Evolutionary conservation across 164 flowering plant genomes (phyloP).

Genomic region (Tetracentron sinense): DNA sequence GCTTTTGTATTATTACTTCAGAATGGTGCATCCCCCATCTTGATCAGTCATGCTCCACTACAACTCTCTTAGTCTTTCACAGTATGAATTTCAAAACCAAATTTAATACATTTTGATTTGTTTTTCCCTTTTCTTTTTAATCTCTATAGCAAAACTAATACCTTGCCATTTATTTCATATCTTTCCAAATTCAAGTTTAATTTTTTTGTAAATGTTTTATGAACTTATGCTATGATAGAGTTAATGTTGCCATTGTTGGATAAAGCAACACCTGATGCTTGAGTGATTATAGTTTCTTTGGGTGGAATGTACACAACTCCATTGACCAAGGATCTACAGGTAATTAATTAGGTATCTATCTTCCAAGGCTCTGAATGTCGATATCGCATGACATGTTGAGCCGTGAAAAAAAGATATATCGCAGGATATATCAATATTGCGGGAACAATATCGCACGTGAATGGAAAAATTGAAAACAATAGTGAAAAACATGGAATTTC

Average conservation of each 20-base stretch:
- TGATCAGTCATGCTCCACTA: not conserved
- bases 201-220: conserved; percentile 84
- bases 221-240: conserved; percentile 77
- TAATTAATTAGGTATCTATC: conserved; percentile 11
- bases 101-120: not conserved
- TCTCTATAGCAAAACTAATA: conserved; percentile 12
- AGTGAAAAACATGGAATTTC: too few species aligned
- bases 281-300: conserved; percentile 86
- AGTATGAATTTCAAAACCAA: not conserved
- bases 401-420: too few species aligned
- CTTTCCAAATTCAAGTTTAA: conserved; percentile 66
- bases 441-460: too few species aligned
- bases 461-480: too few species aligned
- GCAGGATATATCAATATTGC: too few species aligned
- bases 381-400: too few species aligned
- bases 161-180: conserved; percentile 2
- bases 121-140: too few species aligned
- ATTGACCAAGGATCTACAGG: conserved; percentile 77
- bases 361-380: too few species aligned
- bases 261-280: conserved; percentile 87
- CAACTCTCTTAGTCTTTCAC: not conserved
- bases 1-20: conserved; percentile 51
- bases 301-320: conserved; percentile 92
- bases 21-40: conserved; percentile 57
- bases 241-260: conserved; percentile 74